Evolutionary conservation across 176 grass and related monocot genomes (phyloP).

Genomic region (Phoenix roebelenii): DNA sequence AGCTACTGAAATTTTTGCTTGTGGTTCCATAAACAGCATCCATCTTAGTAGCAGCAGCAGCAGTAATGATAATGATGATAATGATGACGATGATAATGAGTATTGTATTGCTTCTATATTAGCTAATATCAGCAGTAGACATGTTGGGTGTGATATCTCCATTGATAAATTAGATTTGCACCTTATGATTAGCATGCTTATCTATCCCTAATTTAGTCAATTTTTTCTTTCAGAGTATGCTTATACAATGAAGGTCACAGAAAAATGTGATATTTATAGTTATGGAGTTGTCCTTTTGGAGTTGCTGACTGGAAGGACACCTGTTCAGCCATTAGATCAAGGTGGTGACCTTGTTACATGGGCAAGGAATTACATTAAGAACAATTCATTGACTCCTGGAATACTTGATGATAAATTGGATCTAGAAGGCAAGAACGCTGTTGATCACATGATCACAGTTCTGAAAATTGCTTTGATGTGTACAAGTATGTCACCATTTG

Average conservation of each 20-base stretch:
- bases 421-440: slow-evolving; percentile 39
- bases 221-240: slow-evolving; percentile 62
- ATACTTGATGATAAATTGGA: slow-evolving; percentile 64
- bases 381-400: slow-evolving; percentile 60
- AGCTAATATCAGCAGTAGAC: too few relatives aligned
- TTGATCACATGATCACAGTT: slow-evolving; percentile 86
- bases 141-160: too few relatives aligned
- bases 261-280: slow-evolving; percentile 91
- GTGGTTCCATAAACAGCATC: too few relatives aligned
- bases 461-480: slow-evolving; percentile 93
- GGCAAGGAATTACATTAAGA: slow-evolving; percentile 73
- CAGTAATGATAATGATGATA: too few relatives aligned
- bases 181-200: too few relatives aligned
- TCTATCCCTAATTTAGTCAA: too few relatives aligned
- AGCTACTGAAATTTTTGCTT: too few relatives aligned
- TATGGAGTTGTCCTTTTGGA: slow-evolving; percentile 89
- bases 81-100: too few relatives aligned
- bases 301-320: slow-evolving; percentile 74
- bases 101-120: too few relatives aligned
- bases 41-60: too few relatives aligned
- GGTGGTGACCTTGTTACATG: slow-evolving; percentile 96
- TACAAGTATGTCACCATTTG: slow-evolving; percentile 68
- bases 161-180: too few relatives aligned
- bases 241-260: slow-evolving; percentile 99
- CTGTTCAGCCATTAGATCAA: slow-evolving; percentile 80